Evolutionary conservation across 1,284 basidiomycete genomes (phyloP).

Genomic region (Entoloma clypeatum): DNA sequence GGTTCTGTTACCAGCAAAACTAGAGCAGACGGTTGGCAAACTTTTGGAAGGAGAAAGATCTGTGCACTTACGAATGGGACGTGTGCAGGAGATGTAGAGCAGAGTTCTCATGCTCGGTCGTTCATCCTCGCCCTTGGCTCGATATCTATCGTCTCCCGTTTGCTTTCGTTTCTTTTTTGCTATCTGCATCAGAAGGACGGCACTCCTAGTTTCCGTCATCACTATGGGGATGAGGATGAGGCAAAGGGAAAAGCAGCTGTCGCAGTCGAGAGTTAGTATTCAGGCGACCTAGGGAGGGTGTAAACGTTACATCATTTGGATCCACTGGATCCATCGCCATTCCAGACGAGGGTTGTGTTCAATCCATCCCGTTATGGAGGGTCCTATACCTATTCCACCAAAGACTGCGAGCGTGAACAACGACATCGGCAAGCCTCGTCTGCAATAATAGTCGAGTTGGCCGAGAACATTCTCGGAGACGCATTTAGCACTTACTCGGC

Average conservation of each 20-base stretch:
- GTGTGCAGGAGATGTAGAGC: conserved; percentile 63
- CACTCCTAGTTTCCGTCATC: conserved; percentile 62
- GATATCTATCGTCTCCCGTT: conserved; percentile 57
- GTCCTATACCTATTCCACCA: conserved; percentile 60
- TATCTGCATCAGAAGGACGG: conserved; percentile 56
- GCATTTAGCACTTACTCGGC: conserved; percentile 43
- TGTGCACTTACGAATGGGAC: conserved; percentile 56
- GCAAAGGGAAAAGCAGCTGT: conserved; percentile 34
- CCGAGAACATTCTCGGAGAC: neutral
- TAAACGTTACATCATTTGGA: conserved; percentile 54
- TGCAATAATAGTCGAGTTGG: conserved; percentile 21
- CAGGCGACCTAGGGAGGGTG: too few relatives aligned
- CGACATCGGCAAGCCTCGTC: conserved; percentile 72
- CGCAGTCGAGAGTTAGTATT: neutral
- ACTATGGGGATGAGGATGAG: conserved; percentile 42
- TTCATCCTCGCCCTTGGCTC: conserved; percentile 63
- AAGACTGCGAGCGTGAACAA: conserved; percentile 59
- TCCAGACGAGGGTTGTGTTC: conserved; percentile 55
- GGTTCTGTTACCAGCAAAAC: conserved; percentile 73
- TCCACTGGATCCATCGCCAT: conserved; percentile 86
- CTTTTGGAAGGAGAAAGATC: conserved; percentile 1
- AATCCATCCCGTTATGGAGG: conserved; percentile 66
- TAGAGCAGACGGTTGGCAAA: conserved; percentile 20
- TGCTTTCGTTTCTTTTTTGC: conserved; percentile 58
- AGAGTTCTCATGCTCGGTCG: conserved; percentile 48